These are phyloP conservation scores for Candida stauntonica DNA, from an alignment of 805 yeast genomes.

Conservation along the genomic window DNA sequence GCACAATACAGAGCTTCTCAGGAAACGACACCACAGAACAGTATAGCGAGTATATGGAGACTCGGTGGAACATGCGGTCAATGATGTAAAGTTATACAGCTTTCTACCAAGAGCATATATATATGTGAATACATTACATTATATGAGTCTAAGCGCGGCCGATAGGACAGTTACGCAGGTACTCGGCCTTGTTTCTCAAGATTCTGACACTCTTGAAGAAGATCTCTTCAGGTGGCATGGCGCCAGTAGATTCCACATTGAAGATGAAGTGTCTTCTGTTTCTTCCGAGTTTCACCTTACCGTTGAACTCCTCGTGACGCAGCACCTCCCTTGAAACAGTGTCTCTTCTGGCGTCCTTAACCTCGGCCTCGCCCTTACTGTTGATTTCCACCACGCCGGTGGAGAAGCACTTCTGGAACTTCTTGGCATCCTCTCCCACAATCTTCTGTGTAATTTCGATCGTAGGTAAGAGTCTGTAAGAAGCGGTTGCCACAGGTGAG, in stretches of 20 bases:
- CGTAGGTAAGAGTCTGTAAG: slow-evolving; percentile 87
- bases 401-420: slow-evolving; percentile 87
- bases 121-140: slow-evolving; percentile 2
- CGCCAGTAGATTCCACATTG: slow-evolving; percentile 93
- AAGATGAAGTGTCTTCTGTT: slow-evolving; percentile 89
- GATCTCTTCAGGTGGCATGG: slow-evolving; percentile 95
- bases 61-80: slow-evolving; percentile 7
- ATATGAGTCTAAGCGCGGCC: slow-evolving; percentile 33
- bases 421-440: slow-evolving; percentile 67
- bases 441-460: slow-evolving; percentile 75
- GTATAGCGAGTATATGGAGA: slow-evolving; percentile 14
- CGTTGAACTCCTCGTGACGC: slow-evolving; percentile 87
- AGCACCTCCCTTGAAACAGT: slow-evolving; percentile 96
- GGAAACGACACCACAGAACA: slow-evolving; percentile 6
- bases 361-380: slow-evolving; percentile 64
- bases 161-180: slow-evolving; percentile 74
- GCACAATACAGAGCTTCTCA: slow-evolving; percentile 15
- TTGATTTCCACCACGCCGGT: slow-evolving; percentile 84
- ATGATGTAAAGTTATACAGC: slow-evolving; percentile 1
- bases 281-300: slow-evolving; percentile 88
- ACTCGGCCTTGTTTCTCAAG: slow-evolving; percentile 79
- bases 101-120: neutral
- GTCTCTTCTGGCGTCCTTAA: slow-evolving; percentile 87
- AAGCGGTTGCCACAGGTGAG: slow-evolving; percentile 95
- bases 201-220: slow-evolving; percentile 87